Evolutionary conservation across 176 grass and related monocot genomes (phyloP).

Genomic region (Aechmea fasciata): DNA sequence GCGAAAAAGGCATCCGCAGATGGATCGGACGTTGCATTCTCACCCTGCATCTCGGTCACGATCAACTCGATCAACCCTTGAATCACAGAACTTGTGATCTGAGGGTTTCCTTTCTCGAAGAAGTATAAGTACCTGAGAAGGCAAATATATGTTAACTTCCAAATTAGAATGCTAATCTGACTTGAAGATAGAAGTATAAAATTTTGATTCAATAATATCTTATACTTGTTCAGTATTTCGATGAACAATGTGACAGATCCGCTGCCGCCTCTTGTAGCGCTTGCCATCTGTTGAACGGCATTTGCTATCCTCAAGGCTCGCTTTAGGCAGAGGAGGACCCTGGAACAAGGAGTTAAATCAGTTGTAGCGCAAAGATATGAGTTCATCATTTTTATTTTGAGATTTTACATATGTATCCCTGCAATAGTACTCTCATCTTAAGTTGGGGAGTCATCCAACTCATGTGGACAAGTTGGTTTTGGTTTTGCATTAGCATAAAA

Average conservation of each 20-base stretch:
- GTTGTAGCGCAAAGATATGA: neutral
- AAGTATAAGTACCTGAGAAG: conserved; percentile 86
- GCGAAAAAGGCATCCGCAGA: conserved; percentile 79
- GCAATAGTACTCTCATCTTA: too few relatives aligned
- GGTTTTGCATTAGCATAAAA: too few relatives aligned
- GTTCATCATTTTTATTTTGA: conserved; percentile 1
- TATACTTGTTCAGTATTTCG: conserved; percentile 98
- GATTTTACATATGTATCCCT: neutral
- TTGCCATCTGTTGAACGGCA: conserved; percentile 96
- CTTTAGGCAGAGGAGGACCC: conserved; percentile 98
- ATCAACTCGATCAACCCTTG: conserved; percentile 93
- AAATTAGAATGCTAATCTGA: neutral
- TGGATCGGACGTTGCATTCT: conserved; percentile 43
- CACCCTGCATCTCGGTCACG: conserved; percentile 77
- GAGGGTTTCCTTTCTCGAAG: conserved; percentile 95
- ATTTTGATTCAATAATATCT: conserved; percentile 8
- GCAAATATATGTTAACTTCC: neutral
- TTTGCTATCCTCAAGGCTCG: conserved; percentile 95
- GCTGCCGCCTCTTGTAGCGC: conserved; percentile 61
- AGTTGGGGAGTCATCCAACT: too few relatives aligned
- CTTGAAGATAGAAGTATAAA: conserved; percentile 8
- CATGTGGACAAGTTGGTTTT: too few relatives aligned
- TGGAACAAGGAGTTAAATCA: conserved; percentile 25
- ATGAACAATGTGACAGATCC: conserved; percentile 79
- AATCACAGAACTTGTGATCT: conserved; percentile 77